These are phyloP conservation scores for Pseudozyma tsukubaensis DNA, from an alignment of 1,284 basidiomycete genomes.

Conservation along the genomic window DNA sequence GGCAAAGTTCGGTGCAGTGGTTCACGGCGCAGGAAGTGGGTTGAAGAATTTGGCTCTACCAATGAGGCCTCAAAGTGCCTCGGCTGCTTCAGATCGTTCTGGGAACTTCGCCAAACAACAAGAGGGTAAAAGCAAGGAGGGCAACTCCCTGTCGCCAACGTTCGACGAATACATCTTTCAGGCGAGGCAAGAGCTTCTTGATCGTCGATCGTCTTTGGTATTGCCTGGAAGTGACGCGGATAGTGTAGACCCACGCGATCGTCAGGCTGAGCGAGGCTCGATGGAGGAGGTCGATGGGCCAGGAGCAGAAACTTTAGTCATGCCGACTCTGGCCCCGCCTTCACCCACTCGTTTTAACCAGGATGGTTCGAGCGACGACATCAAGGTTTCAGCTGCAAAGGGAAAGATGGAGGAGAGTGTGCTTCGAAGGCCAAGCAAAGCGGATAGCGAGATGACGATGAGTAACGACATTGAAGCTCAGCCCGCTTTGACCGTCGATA, in stretches of 20 bases:
- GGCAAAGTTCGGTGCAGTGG: constrained; percentile 5
- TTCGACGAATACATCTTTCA: constrained; percentile 40
- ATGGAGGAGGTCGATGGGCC: not conserved
- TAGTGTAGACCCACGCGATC: not conserved
- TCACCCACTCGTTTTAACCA: constrained; percentile 11
- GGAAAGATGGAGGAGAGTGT: not conserved
- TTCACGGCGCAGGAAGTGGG: constrained; percentile 3
- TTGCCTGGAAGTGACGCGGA: not conserved
- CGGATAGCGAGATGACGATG: constrained; percentile 22
- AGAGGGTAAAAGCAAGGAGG: not conserved
- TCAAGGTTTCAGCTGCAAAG: not conserved
- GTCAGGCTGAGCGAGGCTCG: not conserved
- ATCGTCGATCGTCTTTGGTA: constrained; percentile 2
- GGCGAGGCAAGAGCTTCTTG: constrained; percentile 9
- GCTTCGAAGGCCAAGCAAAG: constrained; percentile 18
- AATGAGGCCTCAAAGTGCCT: constrained; percentile 23
- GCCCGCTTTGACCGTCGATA: too few species aligned
- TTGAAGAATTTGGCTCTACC: not conserved
- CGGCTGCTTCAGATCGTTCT: constrained; percentile 1
- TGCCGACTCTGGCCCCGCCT: constrained; percentile 22
- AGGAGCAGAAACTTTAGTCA: constrained; percentile 20
- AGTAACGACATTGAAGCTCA: constrained; percentile 14
- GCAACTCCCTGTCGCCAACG: constrained; percentile 6
- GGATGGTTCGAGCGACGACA: not conserved
- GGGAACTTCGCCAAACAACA: not conserved